Evolutionary conservation across 495 filamentous ascomycete species (phyloP).

Genomic region (Pseudoneurospora amorphoporcata): DNA sequence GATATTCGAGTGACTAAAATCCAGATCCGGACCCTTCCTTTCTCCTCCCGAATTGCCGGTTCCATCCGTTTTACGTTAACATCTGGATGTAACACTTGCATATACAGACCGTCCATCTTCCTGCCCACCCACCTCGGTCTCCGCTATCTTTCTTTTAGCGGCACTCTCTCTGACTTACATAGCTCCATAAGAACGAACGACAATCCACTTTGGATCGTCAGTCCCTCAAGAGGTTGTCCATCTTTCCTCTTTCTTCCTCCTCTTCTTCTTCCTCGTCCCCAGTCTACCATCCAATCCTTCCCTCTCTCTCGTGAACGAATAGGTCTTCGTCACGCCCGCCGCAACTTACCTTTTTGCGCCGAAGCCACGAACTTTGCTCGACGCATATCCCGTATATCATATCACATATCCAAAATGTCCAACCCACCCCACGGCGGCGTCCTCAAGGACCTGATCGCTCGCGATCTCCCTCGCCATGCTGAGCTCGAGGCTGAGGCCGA

Average conservation of each 20-base stretch:
- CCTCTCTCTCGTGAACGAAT: neutral
- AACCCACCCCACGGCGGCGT: constrained; percentile 90
- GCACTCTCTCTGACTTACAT: neutral
- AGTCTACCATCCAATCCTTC: neutral
- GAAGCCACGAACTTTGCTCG: neutral
- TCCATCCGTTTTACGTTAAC: neutral
- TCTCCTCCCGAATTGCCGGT: neutral
- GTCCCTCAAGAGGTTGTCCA: neutral
- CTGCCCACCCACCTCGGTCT: neutral
- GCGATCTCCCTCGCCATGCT: constrained; percentile 68
- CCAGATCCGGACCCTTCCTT: neutral
- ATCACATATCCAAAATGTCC: constrained; percentile 31
- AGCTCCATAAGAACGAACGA: neutral
- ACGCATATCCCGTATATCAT: neutral
- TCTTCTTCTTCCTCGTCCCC: neutral
- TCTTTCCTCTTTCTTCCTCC: neutral
- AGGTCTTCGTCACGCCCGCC: neutral
- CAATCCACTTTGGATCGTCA: neutral
- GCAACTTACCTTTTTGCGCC: neutral
- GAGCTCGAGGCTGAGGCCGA: constrained; percentile 78
- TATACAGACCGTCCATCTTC: neutral
- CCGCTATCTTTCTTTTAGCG: neutral
- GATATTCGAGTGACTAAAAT: neutral
- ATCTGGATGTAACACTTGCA: neutral
- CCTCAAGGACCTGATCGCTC: constrained; percentile 91